Evolutionary conservation across 139 green algal genomes (phyloP).

Genomic region (Tetraselmis striata): DNA sequence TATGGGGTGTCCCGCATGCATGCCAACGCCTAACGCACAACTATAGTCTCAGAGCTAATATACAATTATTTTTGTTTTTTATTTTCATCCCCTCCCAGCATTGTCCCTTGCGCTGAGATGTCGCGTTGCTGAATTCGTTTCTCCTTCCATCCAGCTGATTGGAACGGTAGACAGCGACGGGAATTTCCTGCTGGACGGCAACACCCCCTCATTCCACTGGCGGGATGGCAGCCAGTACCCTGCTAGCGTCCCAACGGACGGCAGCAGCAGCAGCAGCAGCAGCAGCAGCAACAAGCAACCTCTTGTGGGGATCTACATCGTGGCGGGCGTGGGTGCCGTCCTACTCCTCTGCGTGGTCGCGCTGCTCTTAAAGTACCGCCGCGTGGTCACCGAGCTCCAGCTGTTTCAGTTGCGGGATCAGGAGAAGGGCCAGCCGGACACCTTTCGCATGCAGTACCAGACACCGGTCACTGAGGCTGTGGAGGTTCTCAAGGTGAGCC

Average conservation of each 20-base stretch:
- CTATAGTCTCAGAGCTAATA: not conserved
- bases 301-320: not conserved
- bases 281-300: no score
- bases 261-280: not conserved
- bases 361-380: not conserved
- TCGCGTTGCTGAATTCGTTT: no score
- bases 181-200: not conserved
- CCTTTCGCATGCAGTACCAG: not conserved
- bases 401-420: not conserved
- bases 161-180: not conserved
- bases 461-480: not conserved
- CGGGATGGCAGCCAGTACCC: not conserved
- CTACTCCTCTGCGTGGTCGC: not conserved
- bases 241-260: not conserved
- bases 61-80: slow-evolving; percentile 1
- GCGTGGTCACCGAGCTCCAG: not conserved
- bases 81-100: no score
- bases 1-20: no score
- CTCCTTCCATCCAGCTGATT: not conserved
- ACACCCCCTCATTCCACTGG: not conserved
- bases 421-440: not conserved
- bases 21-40: no score
- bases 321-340: not conserved
- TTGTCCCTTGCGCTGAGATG: no score
- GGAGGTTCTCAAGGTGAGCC: not conserved